Percentiles rank a stretch among this genome's conserved stretches.
Evolutionary conservation across 2,329 filamentous ascomycete species (phyloP).

Genomic region (Diaporthe destruens): DNA sequence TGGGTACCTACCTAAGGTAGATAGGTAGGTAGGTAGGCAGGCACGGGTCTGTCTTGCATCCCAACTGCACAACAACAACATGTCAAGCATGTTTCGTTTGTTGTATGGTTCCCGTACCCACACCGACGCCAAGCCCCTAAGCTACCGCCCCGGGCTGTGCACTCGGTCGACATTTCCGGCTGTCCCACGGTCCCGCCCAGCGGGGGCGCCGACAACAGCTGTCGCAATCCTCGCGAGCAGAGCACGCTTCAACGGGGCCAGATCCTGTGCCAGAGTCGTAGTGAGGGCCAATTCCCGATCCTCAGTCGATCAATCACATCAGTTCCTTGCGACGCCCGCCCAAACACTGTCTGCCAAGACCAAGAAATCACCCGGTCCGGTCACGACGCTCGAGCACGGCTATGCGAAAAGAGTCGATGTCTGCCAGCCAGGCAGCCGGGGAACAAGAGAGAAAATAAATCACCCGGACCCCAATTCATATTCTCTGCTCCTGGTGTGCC

Average conservation of each 20-base stretch:
- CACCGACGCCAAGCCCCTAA: slow-evolving; percentile 15
- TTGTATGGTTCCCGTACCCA: slow-evolving; percentile 2
- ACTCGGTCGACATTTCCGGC: slow-evolving; percentile 32
- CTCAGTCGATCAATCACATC: slow-evolving; percentile 32
- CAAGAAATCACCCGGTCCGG: slow-evolving; percentile 1
- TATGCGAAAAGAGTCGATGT: slow-evolving; percentile 5
- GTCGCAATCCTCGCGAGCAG: slow-evolving; percentile 19
- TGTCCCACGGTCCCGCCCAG: slow-evolving; percentile 26
- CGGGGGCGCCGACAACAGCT: slow-evolving; percentile 14
- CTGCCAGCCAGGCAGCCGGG: not conserved
- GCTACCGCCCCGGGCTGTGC: slow-evolving; percentile 1
- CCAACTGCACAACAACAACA: not conserved
- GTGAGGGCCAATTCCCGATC: slow-evolving; percentile 13
- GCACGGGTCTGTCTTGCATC: not conserved
- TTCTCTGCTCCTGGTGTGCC: not conserved
- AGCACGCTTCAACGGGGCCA: not conserved
- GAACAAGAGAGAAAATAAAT: not conserved
- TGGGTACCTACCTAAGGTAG: no score
- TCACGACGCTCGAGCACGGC: slow-evolving; percentile 19
- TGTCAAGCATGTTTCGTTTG: slow-evolving; percentile 30
- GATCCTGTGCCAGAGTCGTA: slow-evolving; percentile 3
- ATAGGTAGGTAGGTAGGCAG: no score
- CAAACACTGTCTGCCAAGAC: slow-evolving; percentile 7
- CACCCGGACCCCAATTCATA: not conserved
- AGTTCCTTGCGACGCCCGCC: slow-evolving; percentile 15